These are phyloP conservation scores for Aspergillus mulundensis DNA, from an alignment of 495 filamentous ascomycete genomes.

Conservation along the genomic window DNA sequence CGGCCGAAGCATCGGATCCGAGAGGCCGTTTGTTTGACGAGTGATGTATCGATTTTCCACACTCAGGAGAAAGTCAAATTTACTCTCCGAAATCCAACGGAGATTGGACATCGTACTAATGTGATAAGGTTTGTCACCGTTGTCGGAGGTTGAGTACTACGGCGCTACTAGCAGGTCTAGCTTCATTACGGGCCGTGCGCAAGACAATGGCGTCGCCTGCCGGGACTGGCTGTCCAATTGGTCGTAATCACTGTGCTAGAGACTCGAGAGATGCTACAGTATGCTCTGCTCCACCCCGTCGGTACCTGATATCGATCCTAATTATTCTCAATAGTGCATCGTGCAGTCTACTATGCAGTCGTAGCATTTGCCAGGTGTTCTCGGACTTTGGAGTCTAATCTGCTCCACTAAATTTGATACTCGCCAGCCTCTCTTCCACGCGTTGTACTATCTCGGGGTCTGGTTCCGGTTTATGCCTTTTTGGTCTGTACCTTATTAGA, in stretches of 20 bases:
- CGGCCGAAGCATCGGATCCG: neutral
- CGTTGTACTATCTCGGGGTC: conserved; percentile 62
- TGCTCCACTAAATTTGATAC: conserved; percentile 30
- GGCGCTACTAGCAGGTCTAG: neutral
- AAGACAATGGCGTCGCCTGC: too few species aligned
- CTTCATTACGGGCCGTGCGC: neutral
- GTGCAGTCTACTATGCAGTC: too few species aligned
- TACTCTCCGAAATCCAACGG: too few species aligned
- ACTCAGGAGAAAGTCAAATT: neutral
- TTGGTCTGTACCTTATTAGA: conserved; percentile 42
- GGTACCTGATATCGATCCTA: neutral
- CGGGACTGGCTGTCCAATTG: neutral
- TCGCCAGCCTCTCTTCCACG: conserved; percentile 55
- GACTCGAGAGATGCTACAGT: neutral
- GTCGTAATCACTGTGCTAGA: neutral
- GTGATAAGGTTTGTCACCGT: neutral
- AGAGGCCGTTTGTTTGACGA: neutral
- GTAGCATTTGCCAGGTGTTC: neutral
- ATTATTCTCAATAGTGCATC: too few species aligned
- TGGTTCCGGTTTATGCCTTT: conserved; percentile 56
- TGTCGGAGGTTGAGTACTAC: neutral
- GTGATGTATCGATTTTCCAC: neutral
- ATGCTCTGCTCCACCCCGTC: neutral
- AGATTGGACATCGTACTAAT: neutral
- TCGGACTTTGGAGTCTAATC: neutral